Base-by-base conservation (phyloP, 202 grass and related monocot genomes). In the Musa balbisiana region DNA sequence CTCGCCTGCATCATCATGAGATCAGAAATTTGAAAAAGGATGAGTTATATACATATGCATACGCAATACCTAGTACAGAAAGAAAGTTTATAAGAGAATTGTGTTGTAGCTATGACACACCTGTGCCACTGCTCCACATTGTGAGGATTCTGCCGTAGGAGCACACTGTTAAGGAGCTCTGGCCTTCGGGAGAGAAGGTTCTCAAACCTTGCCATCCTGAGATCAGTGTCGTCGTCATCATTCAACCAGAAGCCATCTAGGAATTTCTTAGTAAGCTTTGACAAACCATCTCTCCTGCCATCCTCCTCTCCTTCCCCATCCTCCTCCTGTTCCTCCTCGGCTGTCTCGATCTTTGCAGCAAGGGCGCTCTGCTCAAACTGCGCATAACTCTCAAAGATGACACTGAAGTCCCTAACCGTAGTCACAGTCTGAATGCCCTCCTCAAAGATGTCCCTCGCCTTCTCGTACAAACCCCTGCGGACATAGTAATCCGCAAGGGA, bases 301-400 rank as follows among this genome's bases (percentile, higher is more conserved):
- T 80, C 79, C 69, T 84, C 80, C 13, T 89, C 86, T 19, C 79
- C 82, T 8, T 83, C 82, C 55, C 49, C 90, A 14, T 53, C 86
- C 53, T 64, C 67, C 25, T 81, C 83, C 17, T 50, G 81, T 5
- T 91, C 86, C 77, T 97, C 90, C 76, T 92, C 91, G 10, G 85
- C 91, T 9, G 91, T 88, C 82, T 99, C 95, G 19, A 99, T 77
- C 76, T 94, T 99, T 29, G 88, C 88, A 0, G 89, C 89, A 2
- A 99, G 87, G 60, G 92, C 90, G 71, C 95, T 99, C 85, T 99
- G 95, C 86, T 99, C 95, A 80, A 99, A 94, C 3, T 99, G 95
- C 9, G 91, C 86, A 74, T 87, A 99, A 8, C 91, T 89, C 66
- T 99, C 95, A 76, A 99, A 94, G 67, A 99, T 88, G 29, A 99